A percentile compares a stretch with the other conserved stretches of the same genome.
Evolutionary conservation across 164 flowering plant species (phyloP).

Genomic region (Warburgia ugandensis): DNA sequence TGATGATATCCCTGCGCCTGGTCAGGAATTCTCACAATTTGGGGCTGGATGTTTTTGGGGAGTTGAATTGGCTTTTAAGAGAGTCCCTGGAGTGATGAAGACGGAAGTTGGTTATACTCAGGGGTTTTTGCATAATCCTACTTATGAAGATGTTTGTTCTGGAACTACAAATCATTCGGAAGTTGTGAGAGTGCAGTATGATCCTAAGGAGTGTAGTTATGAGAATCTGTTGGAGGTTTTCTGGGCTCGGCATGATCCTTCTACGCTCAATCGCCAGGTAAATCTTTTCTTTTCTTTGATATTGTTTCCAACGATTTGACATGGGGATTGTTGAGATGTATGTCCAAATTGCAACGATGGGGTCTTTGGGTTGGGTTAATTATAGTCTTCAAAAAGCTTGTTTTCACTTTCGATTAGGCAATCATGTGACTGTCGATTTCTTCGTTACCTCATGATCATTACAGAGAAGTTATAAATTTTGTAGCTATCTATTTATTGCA

Average conservation of each 20-base stretch:
- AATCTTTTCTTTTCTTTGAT: background rate
- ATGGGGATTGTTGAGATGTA: background rate
- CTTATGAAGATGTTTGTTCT: slow-evolving; percentile 63
- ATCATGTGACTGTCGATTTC: no score
- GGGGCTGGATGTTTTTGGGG: slow-evolving; percentile 98
- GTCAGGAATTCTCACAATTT: slow-evolving; percentile 65
- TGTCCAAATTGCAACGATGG: background rate
- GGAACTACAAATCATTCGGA: slow-evolving; percentile 76
- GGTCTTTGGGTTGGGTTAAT: no score
- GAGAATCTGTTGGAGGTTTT: slow-evolving; percentile 60
- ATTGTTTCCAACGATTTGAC: background rate
- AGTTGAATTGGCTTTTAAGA: slow-evolving; percentile 77
- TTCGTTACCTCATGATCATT: no score
- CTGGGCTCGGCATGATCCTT: slow-evolving; percentile 87
- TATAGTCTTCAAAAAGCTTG: no score
- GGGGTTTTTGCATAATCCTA: slow-evolving; percentile 60
- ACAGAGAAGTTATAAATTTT: no score
- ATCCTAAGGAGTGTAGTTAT: slow-evolving; percentile 63
- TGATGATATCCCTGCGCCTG: slow-evolving; percentile 63
- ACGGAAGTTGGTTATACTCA: slow-evolving; percentile 89
- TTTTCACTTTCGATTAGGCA: no score
- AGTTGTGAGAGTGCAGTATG: slow-evolving; percentile 81
- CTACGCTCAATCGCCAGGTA: slow-evolving; percentile 84
- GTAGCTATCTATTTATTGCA: no score
- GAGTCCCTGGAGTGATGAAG: slow-evolving; percentile 67